Base-by-base conservation (phyloP, 2,329 filamentous ascomycete species). In the Aspergillus unguis region DNA sequence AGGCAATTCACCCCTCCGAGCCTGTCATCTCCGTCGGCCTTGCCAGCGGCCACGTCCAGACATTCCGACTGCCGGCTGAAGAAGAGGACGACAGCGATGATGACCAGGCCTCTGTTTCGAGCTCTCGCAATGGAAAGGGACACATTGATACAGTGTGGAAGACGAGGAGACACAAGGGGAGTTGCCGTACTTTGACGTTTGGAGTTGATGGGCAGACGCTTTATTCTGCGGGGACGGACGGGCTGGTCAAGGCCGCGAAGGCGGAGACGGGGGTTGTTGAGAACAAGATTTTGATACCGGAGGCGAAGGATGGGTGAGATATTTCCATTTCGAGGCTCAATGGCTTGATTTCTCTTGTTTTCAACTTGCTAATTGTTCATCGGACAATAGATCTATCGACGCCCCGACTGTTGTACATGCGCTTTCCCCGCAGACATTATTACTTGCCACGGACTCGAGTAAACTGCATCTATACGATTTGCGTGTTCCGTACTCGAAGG, bases 141-240 rank as follows among this genome's bases (percentile, higher is more conserved):
- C 83, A 86, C 51, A 88, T 97, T 57, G 88, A 92, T 61, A 90
- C 86, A 0, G 76, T 85, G 54, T 99, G 94, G 94, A 83, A 84
- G 63, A 97, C 94, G 4, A 81, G 85, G 61, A 82, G 94, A 56
- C 94, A 99, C 75, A 95, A 96, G 77, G 92, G 91, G 9, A 96
- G 91, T 78, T 97, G 92, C 68, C 82, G 94, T 48, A 86, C 84
- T 55, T 75, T 97, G 50, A 84, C 81, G 4, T 97, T 92, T 73
- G 86, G 85, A 58, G 72, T 84, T 52, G 92, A 96, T 68, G 94
- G 92, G 11, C 76, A 82, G 59, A 79, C 85, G 77, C 72, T 80
- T 74, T 85, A 78, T 60, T 80, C 77, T 23, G 77, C 81, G 3
- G 84, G 84, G 38, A 83, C 82, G 7, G 84, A 86, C 68, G 83